A percentile compares a stretch with the other conserved stretches of the same genome.
Evolutionary conservation across 2,329 filamentous ascomycete genomes (phyloP).

Genomic region (Aspergillus sp.): DNA sequence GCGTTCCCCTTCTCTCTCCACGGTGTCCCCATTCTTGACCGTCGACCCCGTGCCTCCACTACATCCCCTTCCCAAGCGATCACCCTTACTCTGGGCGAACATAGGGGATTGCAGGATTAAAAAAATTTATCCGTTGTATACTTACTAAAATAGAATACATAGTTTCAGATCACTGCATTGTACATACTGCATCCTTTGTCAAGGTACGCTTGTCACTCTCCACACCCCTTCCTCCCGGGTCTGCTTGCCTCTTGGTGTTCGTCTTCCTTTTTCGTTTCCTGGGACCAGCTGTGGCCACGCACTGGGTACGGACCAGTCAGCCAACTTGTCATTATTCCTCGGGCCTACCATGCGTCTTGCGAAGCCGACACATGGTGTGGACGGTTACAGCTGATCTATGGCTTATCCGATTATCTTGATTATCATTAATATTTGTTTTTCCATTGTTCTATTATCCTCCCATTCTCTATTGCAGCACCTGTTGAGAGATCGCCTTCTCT

Average conservation of each 20-base stretch:
- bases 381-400: constrained; percentile 11
- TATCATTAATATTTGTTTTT: constrained; percentile 4
- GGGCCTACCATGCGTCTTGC: constrained; percentile 21
- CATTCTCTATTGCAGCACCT: not conserved
- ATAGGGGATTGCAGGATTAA: constrained; percentile 5
- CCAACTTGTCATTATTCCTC: constrained; percentile 13
- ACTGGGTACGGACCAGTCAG: constrained; percentile 18
- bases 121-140: constrained; percentile 1
- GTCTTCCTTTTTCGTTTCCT: constrained; percentile 8
- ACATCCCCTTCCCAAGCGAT: constrained; percentile 18
- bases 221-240: constrained; percentile 15
- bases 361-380: constrained; percentile 8
- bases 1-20: constrained; percentile 22
- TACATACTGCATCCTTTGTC: constrained; percentile 18
- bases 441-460: not conserved
- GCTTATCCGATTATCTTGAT: constrained; percentile 3
- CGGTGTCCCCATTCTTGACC: constrained; percentile 25
- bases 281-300: constrained; percentile 23
- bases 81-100: constrained; percentile 9
- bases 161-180: constrained; percentile 13
- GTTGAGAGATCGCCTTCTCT: not conserved
- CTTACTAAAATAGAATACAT: constrained; percentile 21
- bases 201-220: constrained; percentile 22
- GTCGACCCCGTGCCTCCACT: constrained; percentile 29
- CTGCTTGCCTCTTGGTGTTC: constrained; percentile 16